Evolutionary conservation across 2,329 filamentous ascomycete genomes (phyloP).

Genomic region (Polytolypa hystricis): DNA sequence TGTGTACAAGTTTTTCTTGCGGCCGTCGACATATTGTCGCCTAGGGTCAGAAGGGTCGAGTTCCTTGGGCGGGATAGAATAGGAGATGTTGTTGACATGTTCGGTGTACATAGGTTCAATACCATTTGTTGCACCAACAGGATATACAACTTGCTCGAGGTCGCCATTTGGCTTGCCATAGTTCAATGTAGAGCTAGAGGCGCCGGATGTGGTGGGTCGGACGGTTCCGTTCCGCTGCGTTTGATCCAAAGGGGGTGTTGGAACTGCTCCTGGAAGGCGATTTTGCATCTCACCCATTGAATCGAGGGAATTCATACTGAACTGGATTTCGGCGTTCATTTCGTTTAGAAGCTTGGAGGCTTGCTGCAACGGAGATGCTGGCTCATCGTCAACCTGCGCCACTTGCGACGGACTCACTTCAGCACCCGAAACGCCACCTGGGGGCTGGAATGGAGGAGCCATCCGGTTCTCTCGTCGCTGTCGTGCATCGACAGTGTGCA

Average conservation of each 20-base stretch:
- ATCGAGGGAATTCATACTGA: slow-evolving; percentile 54
- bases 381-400: slow-evolving; percentile 46
- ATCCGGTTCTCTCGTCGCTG: slow-evolving; percentile 50
- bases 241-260: slow-evolving; percentile 47
- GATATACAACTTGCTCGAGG: slow-evolving; percentile 69
- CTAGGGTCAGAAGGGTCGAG: slow-evolving; percentile 39
- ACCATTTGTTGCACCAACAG: slow-evolving; percentile 78
- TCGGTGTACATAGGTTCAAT: slow-evolving; percentile 93
- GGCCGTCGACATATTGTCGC: slow-evolving; percentile 37
- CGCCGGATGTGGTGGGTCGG: slow-evolving; percentile 32
- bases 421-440: slow-evolving; percentile 28
- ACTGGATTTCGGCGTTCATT: slow-evolving; percentile 53
- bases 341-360: slow-evolving; percentile 56
- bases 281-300: slow-evolving; percentile 51
- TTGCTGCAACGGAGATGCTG: slow-evolving; percentile 57
- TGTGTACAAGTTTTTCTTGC: slow-evolving; percentile 50
- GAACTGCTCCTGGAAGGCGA: slow-evolving; percentile 43
- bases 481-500: slow-evolving; percentile 54
- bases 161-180: slow-evolving; percentile 43
- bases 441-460: slow-evolving; percentile 29
- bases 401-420: slow-evolving; percentile 37
- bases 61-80: slow-evolving; percentile 60
- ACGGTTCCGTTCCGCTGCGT: slow-evolving; percentile 33
- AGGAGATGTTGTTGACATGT: slow-evolving; percentile 89
- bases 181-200: slow-evolving; percentile 41